A percentile compares a stretch with the other conserved stretches of the same genome.
These are phyloP conservation scores for Phytopythium aichiense DNA, from an alignment of 352 stramenopile genomes.

Conservation along the genomic window DNA sequence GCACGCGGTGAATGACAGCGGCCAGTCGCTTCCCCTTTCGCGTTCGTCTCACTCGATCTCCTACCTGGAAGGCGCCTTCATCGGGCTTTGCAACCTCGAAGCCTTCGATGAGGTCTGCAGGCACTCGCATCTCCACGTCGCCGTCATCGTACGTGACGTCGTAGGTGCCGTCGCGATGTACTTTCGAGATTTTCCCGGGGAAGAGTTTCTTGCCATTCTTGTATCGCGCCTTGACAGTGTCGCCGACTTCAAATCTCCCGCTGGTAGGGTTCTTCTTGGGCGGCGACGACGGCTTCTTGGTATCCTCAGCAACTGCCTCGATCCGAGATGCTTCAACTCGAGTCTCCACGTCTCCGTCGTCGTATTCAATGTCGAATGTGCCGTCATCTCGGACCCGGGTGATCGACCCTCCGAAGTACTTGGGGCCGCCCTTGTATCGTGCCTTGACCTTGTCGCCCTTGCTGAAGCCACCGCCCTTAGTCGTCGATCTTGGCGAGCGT, in stretches of 20 bases:
- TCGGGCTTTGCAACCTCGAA: slow-evolving; percentile 1
- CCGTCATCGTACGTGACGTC: slow-evolving; percentile 69
- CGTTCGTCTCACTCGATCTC: slow-evolving; percentile 11
- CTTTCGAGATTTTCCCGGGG: slow-evolving; percentile 38
- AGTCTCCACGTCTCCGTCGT: slow-evolving; percentile 33
- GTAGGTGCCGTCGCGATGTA: slow-evolving; percentile 52
- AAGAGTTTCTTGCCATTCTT: slow-evolving; percentile 41
- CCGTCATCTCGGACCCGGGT: slow-evolving; percentile 37
- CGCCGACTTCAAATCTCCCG: slow-evolving; percentile 18
- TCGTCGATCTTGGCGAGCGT: slow-evolving; percentile 6
- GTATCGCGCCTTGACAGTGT: slow-evolving; percentile 32
- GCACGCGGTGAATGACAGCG: slow-evolving; percentile 30
- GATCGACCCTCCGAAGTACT: slow-evolving; percentile 49
- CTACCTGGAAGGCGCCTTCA: background rate
- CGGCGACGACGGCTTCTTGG: slow-evolving; percentile 2
- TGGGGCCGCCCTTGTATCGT: slow-evolving; percentile 33
- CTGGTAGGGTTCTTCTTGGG: slow-evolving; percentile 5
- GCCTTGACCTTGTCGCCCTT: slow-evolving; percentile 42
- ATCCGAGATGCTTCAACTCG: slow-evolving; percentile 17
- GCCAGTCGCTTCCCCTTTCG: slow-evolving; percentile 26
- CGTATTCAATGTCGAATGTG: slow-evolving; percentile 52
- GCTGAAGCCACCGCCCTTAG: slow-evolving; percentile 8
- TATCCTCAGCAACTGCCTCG: slow-evolving; percentile 7
- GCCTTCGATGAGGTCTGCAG: slow-evolving; percentile 15
- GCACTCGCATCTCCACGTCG: slow-evolving; percentile 36